Percentiles rank a stretch among this genome's conserved stretches.
Conservation (phyloP, 371 early-diverging fungal species). For the Mortierella sp. region DNA sequence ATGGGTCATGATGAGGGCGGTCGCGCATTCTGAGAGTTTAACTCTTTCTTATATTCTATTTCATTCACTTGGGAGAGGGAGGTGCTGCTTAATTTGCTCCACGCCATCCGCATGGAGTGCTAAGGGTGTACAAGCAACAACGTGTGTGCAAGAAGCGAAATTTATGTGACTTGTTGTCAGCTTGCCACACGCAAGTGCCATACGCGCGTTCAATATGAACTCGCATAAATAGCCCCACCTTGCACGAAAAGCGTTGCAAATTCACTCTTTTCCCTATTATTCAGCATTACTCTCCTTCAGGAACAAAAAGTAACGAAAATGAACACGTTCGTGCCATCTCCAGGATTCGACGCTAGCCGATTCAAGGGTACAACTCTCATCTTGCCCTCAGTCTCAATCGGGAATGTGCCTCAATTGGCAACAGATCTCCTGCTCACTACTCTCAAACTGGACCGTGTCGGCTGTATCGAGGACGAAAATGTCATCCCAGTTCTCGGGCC, state of each 20-base stretch:
- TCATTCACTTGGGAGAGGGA: too few relatives aligned
- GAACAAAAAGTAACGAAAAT: slow-evolving; percentile 23
- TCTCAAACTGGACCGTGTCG: slow-evolving; percentile 71
- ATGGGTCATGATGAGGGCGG: too few relatives aligned
- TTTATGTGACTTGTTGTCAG: background rate
- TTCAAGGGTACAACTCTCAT: slow-evolving; percentile 62
- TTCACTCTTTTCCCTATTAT: too few relatives aligned
- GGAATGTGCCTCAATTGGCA: slow-evolving; percentile 83
- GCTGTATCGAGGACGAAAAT: slow-evolving; percentile 69
- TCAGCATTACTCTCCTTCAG: background rate
- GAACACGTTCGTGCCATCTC: slow-evolving; percentile 61
- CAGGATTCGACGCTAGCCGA: slow-evolving; percentile 56
- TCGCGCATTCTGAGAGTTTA: too few relatives aligned
- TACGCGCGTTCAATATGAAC: background rate
- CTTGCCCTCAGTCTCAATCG: slow-evolving; percentile 82
- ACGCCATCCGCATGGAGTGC: too few relatives aligned
- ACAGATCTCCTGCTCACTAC: slow-evolving; percentile 80
- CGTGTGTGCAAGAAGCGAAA: too few relatives aligned
- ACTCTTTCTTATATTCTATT: too few relatives aligned
- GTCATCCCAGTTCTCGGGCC: slow-evolving; percentile 67
- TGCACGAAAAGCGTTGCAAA: too few relatives aligned
- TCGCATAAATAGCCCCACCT: background rate
- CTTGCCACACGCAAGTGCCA: background rate
- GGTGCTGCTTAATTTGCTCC: too few relatives aligned
- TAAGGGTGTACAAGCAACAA: too few relatives aligned